Evolutionary conservation across 2,329 filamentous ascomycete genomes (phyloP).

Genomic region (Camillea tinctor): DNA sequence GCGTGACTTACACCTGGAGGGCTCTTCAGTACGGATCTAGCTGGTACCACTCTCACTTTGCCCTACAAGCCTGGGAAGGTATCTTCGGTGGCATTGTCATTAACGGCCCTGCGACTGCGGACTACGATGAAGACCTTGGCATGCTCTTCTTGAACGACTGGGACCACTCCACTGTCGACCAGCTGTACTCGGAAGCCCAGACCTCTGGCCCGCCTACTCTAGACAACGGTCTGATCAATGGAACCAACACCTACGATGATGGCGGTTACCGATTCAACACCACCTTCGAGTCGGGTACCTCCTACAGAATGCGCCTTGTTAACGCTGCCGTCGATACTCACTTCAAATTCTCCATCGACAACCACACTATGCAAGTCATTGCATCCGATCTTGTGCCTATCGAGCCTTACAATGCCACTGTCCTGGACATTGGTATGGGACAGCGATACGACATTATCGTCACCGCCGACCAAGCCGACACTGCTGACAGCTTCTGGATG

Average conservation of each 20-base stretch:
- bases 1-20: constrained; percentile 56
- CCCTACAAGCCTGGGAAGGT: constrained; percentile 50
- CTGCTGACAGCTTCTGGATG: constrained; percentile 46
- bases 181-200: constrained; percentile 32
- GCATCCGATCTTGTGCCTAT: constrained; percentile 56
- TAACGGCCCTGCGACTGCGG: constrained; percentile 55
- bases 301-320: constrained; percentile 45
- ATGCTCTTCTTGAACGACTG: constrained; percentile 59
- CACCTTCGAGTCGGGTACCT: constrained; percentile 38
- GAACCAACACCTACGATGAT: constrained; percentile 29
- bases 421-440: constrained; percentile 35
- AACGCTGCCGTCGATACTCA: constrained; percentile 42
- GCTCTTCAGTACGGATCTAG: constrained; percentile 53
- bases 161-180: constrained; percentile 46
- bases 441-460: constrained; percentile 49
- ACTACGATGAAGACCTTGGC: constrained; percentile 65
- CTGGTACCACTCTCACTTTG: constrained; percentile 64
- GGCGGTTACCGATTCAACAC: constrained; percentile 20
- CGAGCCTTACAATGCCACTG: constrained; percentile 48
- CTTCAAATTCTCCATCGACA: constrained; percentile 50
- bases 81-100: constrained; percentile 61
- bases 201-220: constrained; percentile 35
- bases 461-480: constrained; percentile 34
- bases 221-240: constrained; percentile 42
- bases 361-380: constrained; percentile 56